Evolutionary conservation across 2,329 filamentous ascomycete genomes (phyloP), one percentile per base, ranked within the genome.

Genomic region (Fusarium subglutinans): DNA sequence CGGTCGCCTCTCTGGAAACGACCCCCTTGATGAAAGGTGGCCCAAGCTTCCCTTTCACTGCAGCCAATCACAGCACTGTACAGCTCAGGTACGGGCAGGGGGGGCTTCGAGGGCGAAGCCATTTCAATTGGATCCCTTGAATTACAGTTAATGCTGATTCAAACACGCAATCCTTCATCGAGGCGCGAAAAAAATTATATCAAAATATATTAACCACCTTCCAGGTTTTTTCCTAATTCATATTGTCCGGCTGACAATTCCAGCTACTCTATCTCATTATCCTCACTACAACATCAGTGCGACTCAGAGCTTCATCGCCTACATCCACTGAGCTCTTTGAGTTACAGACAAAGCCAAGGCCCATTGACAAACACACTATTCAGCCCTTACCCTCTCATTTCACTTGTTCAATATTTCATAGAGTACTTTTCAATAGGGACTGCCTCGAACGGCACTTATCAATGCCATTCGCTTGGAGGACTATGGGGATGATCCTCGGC

Each of bases 1-100:
- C 77, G 77, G 76, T 79, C 76, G 77, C 77, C 77, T 79, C 70
- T 78, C 68, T 72, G 71, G 58, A 73, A 66, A 58, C 53, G 58
- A 66, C 76, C 77, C 77, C 75, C 76, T 76, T 69, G 73, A 63
- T 48, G 50, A 63, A 41, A 63, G 22, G 66, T 74, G 77, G 77
- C 58, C 77, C 77, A 74, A 78, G 77, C 77, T 79, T 73, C 71
- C 26, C 10, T 50, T 53, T 50, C 45, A 41, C 24, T 54, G 41
- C 26, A 48, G 22, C 77, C 77, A 78, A 79, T 79, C 73, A 76
- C 64, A 74, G 61, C 58, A 30, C 20, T 22, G 14, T 37, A 18
- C 55, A 41, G 24, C 7, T 51, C 28, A 68, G 47, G 47, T 22
- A 43, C 37, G 12, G 11, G 15, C 35, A n/a, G 14, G 20, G 33